Evolutionary conservation across 345 rosid genomes (phyloP), one percentile per base, ranked within the genome.

Genomic region (Eucalyptus coolabah): DNA sequence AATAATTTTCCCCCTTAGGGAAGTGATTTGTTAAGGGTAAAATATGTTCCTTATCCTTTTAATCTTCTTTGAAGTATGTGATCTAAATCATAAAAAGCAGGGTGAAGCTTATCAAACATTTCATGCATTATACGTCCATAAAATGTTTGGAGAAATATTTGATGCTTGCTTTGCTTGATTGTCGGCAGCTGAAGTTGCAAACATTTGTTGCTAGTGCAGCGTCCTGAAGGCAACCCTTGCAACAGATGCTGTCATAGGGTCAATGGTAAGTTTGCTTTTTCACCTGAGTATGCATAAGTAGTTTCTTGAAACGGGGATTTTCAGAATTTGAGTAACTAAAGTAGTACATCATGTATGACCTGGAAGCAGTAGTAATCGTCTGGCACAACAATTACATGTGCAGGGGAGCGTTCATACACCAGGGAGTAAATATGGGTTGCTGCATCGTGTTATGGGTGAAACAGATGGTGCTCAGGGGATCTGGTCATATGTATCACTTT

Each of bases 371-470:
- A 17, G 42, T 32, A 69, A 69, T 69, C 21, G 32, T 32, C 80
- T 69, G 42, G 40, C 80, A 34, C 80, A 4, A 67, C 80, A 69
- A 5, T 14, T 69, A 69, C 12, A 32, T 69, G 42, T 87, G 87
- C 93, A 96, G 97, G 95, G 90, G 45, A 93, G 96, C 44, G 92
- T 95, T 54, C 91, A 91, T 88, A 90, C 97, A 87, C 96, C 96
- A 44, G 97, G 98, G 87, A 96, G 97, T 93, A 97, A 98, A 90
- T 97, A 95, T 89, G 96, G 94, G 86, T 89, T 96, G 93, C 94
- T 95, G 87, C 97, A 96, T 94, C 96, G 94, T 91, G 96, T 96
- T 90, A 95, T 95, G 96, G 97, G 99, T 88, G 97, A 96, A 93
- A 93, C 95, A 50, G 94, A 95, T 89, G 96, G 96, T 87, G 95